These are phyloP conservation scores for Sextonia rubra DNA, from an alignment of 164 flowering plant genomes.

Conservation along the genomic window DNA sequence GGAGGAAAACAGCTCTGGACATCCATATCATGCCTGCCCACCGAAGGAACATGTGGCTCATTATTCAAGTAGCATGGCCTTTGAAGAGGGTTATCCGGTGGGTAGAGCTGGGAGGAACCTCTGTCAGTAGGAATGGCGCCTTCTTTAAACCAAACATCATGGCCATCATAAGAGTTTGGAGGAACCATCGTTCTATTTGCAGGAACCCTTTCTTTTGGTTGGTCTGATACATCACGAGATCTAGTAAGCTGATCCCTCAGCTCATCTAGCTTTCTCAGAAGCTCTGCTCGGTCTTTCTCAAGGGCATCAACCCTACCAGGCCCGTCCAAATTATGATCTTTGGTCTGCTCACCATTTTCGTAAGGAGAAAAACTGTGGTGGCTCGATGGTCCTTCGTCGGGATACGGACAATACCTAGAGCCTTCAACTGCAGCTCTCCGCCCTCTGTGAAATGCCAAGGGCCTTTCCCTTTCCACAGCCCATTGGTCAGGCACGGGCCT, in stretches of 20 bases:
- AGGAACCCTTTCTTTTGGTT: constrained; percentile 41
- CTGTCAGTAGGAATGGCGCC: constrained; percentile 24
- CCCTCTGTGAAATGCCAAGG: constrained; percentile 13
- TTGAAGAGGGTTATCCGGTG: constrained; percentile 25
- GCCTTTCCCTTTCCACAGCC: constrained; percentile 5
- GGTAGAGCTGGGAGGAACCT: constrained; percentile 24
- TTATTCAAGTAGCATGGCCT: constrained; percentile 30
- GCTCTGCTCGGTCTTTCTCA: constrained; percentile 64
- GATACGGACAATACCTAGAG: constrained; percentile 25
- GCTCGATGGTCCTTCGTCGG: constrained; percentile 41
- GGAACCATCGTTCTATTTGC: constrained; percentile 31
- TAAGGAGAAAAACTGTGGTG: constrained; percentile 20
- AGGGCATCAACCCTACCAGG: constrained; percentile 32
- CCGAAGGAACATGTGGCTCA: constrained; percentile 24
- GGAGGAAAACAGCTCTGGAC: constrained; percentile 38
- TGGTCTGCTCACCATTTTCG: constrained; percentile 22
- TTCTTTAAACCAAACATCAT: constrained; percentile 28
- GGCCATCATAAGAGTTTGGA: constrained; percentile 32
- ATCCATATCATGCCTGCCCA: constrained; percentile 28
- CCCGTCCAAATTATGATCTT: constrained; percentile 15
- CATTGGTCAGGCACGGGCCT: constrained; percentile 3
- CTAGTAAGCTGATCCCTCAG: constrained; percentile 55
- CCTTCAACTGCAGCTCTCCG: constrained; percentile 18
- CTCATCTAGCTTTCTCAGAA: constrained; percentile 69
- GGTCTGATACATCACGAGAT: constrained; percentile 43